Percentiles rank a stretch among this genome's conserved stretches.
phyloP scores from a whole-genome alignment of 306 rosid genomes.

The Datisca glomerata region DNA sequence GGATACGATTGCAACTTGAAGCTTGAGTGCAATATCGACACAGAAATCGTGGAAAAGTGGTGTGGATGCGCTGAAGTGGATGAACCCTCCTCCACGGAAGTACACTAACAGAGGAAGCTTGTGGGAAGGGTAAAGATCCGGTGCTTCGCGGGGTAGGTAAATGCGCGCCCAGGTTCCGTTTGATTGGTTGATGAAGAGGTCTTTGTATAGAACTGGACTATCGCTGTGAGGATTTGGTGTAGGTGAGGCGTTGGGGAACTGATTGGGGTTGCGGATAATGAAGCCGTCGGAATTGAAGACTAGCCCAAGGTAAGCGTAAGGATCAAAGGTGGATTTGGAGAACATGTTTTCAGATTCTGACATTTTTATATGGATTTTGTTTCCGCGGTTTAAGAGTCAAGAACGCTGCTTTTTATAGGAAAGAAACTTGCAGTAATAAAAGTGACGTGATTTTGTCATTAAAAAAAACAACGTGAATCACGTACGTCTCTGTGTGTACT shows the following conservation, averaged over 20 bases:
- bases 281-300: too few species aligned
- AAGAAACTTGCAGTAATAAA: too few species aligned
- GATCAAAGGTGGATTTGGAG: too few species aligned
- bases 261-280: background rate
- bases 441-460: too few species aligned
- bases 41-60: slow-evolving; percentile 18
- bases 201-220: slow-evolving; percentile 16
- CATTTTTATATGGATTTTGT: too few species aligned
- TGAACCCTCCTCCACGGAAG: slow-evolving; percentile 33
- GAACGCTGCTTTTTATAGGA: too few species aligned
- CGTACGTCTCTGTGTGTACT: too few species aligned
- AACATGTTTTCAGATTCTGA: too few species aligned
- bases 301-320: too few species aligned
- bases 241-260: background rate
- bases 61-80: slow-evolving; percentile 3
- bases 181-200: slow-evolving; percentile 17
- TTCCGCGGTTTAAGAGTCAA: too few species aligned
- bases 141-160: slow-evolving; percentile 22
- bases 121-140: background rate
- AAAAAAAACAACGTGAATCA: too few species aligned
- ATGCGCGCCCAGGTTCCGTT: slow-evolving; percentile 18
- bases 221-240: background rate
- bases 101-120: slow-evolving; percentile 25
- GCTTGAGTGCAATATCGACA: background rate
- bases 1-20: slow-evolving; percentile 14